These are phyloP conservation scores for Eucalyptus polyanthemos DNA, from an alignment of 345 rosid species.

Conservation along the genomic window DNA sequence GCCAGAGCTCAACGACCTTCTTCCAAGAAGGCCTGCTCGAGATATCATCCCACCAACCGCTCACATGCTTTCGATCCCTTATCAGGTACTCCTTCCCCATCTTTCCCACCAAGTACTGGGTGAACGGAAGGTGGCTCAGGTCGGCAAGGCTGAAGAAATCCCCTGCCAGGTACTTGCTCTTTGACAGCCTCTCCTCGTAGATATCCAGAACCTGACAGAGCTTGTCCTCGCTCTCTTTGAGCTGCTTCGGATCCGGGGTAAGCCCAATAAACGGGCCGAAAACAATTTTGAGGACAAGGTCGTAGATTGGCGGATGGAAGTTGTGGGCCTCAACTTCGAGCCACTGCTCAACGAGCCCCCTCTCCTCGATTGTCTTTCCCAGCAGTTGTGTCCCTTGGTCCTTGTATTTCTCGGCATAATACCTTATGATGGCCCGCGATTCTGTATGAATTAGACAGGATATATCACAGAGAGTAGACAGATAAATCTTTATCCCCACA, in stretches of 20 bases:
- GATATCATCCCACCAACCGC: constrained; percentile 61
- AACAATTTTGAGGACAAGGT: constrained; percentile 22
- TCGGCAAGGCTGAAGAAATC: constrained; percentile 66
- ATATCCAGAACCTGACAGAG: constrained; percentile 39
- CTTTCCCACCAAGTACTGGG: constrained; percentile 43
- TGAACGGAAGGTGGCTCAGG: constrained; percentile 48
- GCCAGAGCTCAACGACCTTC: constrained; percentile 21
- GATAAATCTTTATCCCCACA: background rate
- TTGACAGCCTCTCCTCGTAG: constrained; percentile 49
- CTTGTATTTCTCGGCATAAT: constrained; percentile 55
- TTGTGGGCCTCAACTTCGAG: constrained; percentile 47
- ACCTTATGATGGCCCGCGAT: constrained; percentile 63
- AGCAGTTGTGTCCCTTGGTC: constrained; percentile 28
- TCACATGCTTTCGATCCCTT: constrained; percentile 43
- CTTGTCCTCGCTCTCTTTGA: constrained; percentile 55
- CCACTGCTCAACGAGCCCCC: constrained; percentile 66
- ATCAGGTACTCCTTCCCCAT: constrained; percentile 39
- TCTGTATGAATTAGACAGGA: constrained; percentile 8
- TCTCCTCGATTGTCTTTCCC: constrained; percentile 27
- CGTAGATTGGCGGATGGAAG: constrained; percentile 33
- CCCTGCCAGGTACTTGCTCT: constrained; percentile 57
- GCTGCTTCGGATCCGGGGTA: constrained; percentile 27
- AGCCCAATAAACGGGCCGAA: constrained; percentile 30
- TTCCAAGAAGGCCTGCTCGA: constrained; percentile 58
- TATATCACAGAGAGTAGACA: background rate